These are phyloP conservation scores for Auricularia cornea DNA, from an alignment of 768 basidiomycete species.

Conservation along the genomic window DNA sequence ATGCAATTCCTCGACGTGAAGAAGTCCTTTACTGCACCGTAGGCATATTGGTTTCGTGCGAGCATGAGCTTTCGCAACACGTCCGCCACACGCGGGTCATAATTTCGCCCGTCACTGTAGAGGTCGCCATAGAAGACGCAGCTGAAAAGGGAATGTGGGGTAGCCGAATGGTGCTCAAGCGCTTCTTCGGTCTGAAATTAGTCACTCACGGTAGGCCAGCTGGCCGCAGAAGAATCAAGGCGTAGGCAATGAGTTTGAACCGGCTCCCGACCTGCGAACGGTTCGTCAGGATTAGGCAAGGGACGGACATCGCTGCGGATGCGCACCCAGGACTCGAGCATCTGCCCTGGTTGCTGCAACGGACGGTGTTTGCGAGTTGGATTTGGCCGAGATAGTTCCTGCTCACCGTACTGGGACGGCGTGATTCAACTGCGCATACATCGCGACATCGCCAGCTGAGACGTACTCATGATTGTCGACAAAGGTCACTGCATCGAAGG, in stretches of 20 bases:
- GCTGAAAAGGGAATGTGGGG: constrained; percentile 29
- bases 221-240: constrained; percentile 63
- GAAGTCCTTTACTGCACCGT: constrained; percentile 59
- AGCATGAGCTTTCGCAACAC: constrained; percentile 49
- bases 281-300: background rate
- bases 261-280: constrained; percentile 46
- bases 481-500: constrained; percentile 80
- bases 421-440: constrained; percentile 6
- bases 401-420: constrained; percentile 49
- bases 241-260: constrained; percentile 79
- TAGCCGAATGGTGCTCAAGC: background rate
- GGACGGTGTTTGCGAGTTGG: constrained; percentile 3
- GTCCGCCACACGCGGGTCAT: constrained; percentile 41
- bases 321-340: constrained; percentile 75
- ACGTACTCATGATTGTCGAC: constrained; percentile 86
- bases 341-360: constrained; percentile 56
- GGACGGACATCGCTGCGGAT: background rate
- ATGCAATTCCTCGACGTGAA: constrained; percentile 51
- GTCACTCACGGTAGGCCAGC: constrained; percentile 63
- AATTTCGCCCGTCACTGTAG: constrained; percentile 64
- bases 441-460: background rate
- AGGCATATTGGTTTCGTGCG: constrained; percentile 57
- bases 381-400: background rate
- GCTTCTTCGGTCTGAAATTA: background rate
- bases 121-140: constrained; percentile 86